Base-by-base conservation (phyloP, 2,329 filamentous ascomycete species). In the Pseudocercospora ulei region DNA sequence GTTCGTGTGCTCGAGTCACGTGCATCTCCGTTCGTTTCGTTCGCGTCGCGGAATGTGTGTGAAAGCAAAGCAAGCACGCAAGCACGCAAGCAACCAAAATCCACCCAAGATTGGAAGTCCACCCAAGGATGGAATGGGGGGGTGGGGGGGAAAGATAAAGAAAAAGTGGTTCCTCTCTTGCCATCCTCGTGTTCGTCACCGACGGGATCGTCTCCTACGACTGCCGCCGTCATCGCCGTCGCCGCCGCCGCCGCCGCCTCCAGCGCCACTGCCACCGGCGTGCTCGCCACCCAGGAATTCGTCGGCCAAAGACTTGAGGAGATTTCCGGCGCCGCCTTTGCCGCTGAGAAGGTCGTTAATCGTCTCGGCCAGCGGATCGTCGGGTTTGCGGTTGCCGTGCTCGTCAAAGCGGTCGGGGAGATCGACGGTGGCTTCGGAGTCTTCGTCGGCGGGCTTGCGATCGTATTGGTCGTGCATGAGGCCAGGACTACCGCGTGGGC, bases 331-430 rank as follows among this genome's bases (percentile, higher is more conserved):
- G 6, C 48, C 46, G 13, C 55, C 55, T 33, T 51, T 48, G 4
- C 55, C 55, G 30, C 38, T 46, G n/a, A 58, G 41, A 36, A 58
- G 38, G 25, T 57, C 53, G 27, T 57, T 51, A 27, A 58, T 50
- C 43, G 54, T 54, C 25, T 51, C 46, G 14, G 52, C 49, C 17
- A 58, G 39, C 9, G 54, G 53, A 16, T 52, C 54, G 9, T 54
- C 56, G 4, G 39, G 20, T 31, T 56, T 56, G 8, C 48, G 49
- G 25, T 58, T 56, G 16, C 60, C 60, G 12, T 56, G 38, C 47
- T 57, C 50, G 27, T 62, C 60, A 34, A 62, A 62, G 1, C 60
- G 47, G n/a, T 55, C 44, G 7, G 60, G 60, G 6, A 62, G 43
- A 11, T 62, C 60, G 22, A 61, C 51, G 11, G 57, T 61, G 11